Evolutionary conservation across 164 flowering plant species (phyloP).

Genomic region (Nelumbo lutea): DNA sequence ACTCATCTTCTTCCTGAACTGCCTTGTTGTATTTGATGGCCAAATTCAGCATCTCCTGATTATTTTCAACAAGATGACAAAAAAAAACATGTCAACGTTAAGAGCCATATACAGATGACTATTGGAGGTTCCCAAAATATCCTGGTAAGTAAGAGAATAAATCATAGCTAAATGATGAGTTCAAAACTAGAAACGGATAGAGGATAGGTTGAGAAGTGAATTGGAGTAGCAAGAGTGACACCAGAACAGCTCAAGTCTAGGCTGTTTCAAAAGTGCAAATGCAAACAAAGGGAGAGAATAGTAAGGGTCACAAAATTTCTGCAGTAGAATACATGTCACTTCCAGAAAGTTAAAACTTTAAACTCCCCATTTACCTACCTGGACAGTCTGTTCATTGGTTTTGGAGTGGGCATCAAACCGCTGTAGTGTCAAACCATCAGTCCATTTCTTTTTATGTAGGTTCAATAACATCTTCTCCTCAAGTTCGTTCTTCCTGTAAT

Average conservation of each 20-base stretch:
- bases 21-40: slow-evolving; percentile 90
- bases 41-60: slow-evolving; percentile 84
- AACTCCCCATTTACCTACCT: slow-evolving; percentile 35
- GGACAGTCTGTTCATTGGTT: slow-evolving; percentile 47
- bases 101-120: not conserved
- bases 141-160: no score
- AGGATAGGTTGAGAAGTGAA: no score
- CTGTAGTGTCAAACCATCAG: slow-evolving; percentile 61
- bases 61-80: no score
- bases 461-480: slow-evolving; percentile 48
- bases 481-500: slow-evolving; percentile 94
- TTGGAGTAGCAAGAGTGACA: no score
- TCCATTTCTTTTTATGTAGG: slow-evolving; percentile 98
- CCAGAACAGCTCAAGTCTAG: not conserved
- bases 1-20: slow-evolving; percentile 39
- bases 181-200: no score
- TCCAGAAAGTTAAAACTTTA: no score
- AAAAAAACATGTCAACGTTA: not conserved
- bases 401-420: slow-evolving; percentile 28
- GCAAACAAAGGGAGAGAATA: not conserved
- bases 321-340: no score
- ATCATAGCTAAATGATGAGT: no score
- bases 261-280: not conserved
- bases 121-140: no score
- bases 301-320: no score